phyloP scores from a whole-genome alignment of 2,329 filamentous ascomycete genomes.

The Drechslerella dactyloides region DNA sequence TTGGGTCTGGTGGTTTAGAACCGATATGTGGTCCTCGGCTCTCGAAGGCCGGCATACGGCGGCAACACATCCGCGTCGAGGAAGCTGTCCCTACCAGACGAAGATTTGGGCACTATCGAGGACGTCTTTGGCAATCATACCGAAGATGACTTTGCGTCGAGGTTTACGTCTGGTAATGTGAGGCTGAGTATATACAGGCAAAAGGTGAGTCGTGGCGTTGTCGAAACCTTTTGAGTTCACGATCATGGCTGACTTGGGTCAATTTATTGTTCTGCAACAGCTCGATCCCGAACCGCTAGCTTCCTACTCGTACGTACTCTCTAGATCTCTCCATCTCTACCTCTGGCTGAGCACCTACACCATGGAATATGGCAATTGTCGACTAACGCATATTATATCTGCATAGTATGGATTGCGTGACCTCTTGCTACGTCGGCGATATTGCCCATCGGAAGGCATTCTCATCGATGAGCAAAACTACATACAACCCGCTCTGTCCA shows the following conservation, averaged over 20 bases:
- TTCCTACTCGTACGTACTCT: constrained; percentile 42
- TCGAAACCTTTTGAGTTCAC: too few relatives aligned
- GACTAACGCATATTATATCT: background rate
- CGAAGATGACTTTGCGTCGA: constrained; percentile 26
- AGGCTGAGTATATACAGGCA: constrained; percentile 42
- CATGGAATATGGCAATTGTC: background rate
- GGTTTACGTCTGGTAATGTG: constrained; percentile 20
- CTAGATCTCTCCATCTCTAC: too few relatives aligned
- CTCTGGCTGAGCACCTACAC: background rate
- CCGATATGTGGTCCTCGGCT: constrained; percentile 48
- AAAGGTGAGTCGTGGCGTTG: constrained; percentile 17
- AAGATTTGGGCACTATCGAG: constrained; percentile 37
- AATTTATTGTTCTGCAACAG: constrained; percentile 16
- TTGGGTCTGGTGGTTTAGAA: constrained; percentile 13
- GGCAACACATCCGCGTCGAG: constrained; percentile 50
- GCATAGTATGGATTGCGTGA: constrained; percentile 39
- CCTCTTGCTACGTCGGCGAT: constrained; percentile 49
- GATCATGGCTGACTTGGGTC: too few relatives aligned
- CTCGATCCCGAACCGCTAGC: constrained; percentile 39
- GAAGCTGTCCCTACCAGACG: constrained; percentile 39
- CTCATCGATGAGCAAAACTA: constrained; percentile 49
- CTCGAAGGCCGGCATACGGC: constrained; percentile 23
- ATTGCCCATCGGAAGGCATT: constrained; percentile 50
- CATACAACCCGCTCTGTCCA: constrained; percentile 47
- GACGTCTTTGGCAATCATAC: constrained; percentile 44